Base-by-base conservation (phyloP, 208 protist species). In the Porcisia hertigi region DNA sequence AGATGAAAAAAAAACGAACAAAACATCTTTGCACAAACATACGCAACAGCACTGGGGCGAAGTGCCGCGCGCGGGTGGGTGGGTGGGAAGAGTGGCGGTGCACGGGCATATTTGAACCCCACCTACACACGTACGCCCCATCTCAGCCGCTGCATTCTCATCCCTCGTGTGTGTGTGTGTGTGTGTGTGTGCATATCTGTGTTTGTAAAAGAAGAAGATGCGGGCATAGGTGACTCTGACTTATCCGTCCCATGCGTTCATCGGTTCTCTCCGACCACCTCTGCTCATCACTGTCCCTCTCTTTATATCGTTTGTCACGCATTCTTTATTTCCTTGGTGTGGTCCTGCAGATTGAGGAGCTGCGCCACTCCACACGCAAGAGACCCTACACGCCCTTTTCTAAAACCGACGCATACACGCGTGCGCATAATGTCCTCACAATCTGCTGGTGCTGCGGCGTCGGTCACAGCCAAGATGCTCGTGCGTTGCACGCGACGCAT, bases 401-500 rank as follows among this genome's bases (percentile, higher is more conserved):
- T 18, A 36, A 52, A 12, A 12, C 5, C 11, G 11, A 52, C 5
- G 16, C 64, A 25, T 47, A 30, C 11, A 54, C 18, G 14, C 8
- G 8, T 12, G 39, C 39, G 39, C 62, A 43, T 34, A 11, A 52
- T 62, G 36, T 58, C 39, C 45, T 70, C 65, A 16, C 47, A 34
- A 57, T 11, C 45, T 20, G 45, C 11, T 39, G 65, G 69, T 18
- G 23, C 63, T 39, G 74, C 70, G 30, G 30, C 30, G 30, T 30
- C 47, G 47, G 47, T 12, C 2, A 53, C 81, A 2, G 47, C 47
- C n/a, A 86, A 83, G 55, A 76, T 73, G 43, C 49, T 71, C 36
- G 80, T 88, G 16, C 89, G 90, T 34, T 96, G 92, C 81, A 96
- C 90, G 14, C 86, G 88, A 23, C 92, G 92, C 69, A 89, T 96